Percentiles rank a stretch among this genome's conserved stretches.
Evolutionary conservation across 2,329 filamentous ascomycete species (phyloP).

Genomic region (Pseudodiploospora longispora): DNA sequence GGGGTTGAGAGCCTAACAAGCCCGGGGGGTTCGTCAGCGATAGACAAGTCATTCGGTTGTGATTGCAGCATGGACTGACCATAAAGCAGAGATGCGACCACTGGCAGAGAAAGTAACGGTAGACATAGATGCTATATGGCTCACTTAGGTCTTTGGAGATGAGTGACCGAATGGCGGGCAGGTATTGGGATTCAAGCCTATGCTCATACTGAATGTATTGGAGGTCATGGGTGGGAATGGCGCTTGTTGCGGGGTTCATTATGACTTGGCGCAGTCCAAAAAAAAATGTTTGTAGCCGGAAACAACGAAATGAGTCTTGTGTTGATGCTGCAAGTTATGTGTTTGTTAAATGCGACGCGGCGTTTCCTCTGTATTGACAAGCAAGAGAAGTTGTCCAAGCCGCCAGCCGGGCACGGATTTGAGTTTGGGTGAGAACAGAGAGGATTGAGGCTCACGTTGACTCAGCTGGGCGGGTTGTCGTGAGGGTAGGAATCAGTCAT

Average conservation of each 20-base stretch:
- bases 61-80: slow-evolving; percentile 37
- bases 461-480: too few species aligned
- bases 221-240: slow-evolving; percentile 37
- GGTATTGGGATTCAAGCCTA: slow-evolving; percentile 52
- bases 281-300: not conserved
- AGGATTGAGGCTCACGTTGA: too few species aligned
- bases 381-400: too few species aligned
- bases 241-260: slow-evolving; percentile 27
- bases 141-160: slow-evolving; percentile 96
- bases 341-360: too few species aligned
- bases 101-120: slow-evolving; percentile 95
- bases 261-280: slow-evolving; percentile 3
- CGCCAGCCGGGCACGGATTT: too few species aligned
- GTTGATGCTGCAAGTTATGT: too few species aligned
- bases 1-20: slow-evolving; percentile 48
- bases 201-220: slow-evolving; percentile 57
- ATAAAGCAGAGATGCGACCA: slow-evolving; percentile 98
- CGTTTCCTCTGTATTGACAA: too few species aligned
- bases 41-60: not conserved
- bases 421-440: too few species aligned
- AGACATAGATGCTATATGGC: slow-evolving; percentile 98
- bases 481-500: too few species aligned
- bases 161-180: slow-evolving; percentile 80
- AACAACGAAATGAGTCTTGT: too few species aligned
- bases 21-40: slow-evolving; percentile 3